Base-by-base conservation (phyloP, 495 filamentous ascomycete species). In the Penicillium dipodomyicola region DNA sequence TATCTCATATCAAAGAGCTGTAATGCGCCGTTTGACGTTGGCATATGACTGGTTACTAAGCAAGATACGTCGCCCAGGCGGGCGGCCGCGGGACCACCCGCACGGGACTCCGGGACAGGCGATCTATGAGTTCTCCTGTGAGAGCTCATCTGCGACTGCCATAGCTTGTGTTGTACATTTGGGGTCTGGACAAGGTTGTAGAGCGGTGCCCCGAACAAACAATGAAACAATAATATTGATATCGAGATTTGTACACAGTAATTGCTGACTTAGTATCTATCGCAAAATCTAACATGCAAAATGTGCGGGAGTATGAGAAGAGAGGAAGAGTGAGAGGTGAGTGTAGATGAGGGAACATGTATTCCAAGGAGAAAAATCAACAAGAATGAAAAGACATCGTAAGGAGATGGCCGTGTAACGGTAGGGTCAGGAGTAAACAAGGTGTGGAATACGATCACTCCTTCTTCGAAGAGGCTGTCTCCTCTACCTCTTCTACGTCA, bases 381-480 rank as follows among this genome's bases (percentile, higher is more conserved):
- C 29, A 46, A 37, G 47, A 58, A 58, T 23, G 15, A 50, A 52
- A 9, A 20, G 30, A 23, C 29, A 25, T 30, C 4, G 42, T 39
- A 22, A 7, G n/a, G 22, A 32, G 37, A 35, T 29, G 9, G 47
- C 32, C n/a, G 17, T 44, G 33, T 29, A 15, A 27, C 19, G 23
- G 15, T 30, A 42, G 25, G 51, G 41, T 19, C 22, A 20, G 42
- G 12, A 23, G 49, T 25, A 29, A 47, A 22, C 4, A 27, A 44
- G 25, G 40, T 59, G 17, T n/a, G 15, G 17, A 40, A 10, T 9
- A 19, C 12, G 25, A 53, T 44, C 66, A 68, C 7, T 64, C 59
- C 52, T 63, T 61, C 50, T 67, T 67, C 23, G 19, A 29, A 20
- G 63, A 32, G 10, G 37, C 29, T 22, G 66, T 62, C 20, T 65